These are phyloP conservation scores for Colletotrichum limetticola DNA, from an alignment of 2,329 filamentous ascomycete genomes.

Conservation along the genomic window DNA sequence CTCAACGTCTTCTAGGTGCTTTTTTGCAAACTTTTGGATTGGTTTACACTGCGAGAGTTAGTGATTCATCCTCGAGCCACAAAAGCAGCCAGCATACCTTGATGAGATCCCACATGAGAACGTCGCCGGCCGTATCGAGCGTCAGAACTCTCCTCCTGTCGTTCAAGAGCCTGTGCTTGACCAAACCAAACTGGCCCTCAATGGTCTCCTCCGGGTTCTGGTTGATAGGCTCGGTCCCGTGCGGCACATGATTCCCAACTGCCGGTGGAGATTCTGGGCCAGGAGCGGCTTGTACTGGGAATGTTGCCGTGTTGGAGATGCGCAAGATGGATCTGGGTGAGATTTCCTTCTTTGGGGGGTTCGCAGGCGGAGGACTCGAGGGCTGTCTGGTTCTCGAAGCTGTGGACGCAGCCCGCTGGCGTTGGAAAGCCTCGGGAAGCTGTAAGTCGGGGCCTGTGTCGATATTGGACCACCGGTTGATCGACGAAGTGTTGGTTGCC, in stretches of 20 bases:
- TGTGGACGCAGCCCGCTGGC: constrained; percentile 58
- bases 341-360: constrained; percentile 70
- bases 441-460: constrained; percentile 80
- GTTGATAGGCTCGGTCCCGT: constrained; percentile 67
- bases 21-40: constrained; percentile 92
- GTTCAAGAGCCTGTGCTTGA: constrained; percentile 93
- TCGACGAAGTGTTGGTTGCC: constrained; percentile 88
- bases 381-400: constrained; percentile 38
- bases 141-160: constrained; percentile 91
- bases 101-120: constrained; percentile 93
- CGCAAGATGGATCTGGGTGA: constrained; percentile 81
- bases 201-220: constrained; percentile 82
- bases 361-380: constrained; percentile 46
- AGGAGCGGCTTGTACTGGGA: constrained; percentile 68
- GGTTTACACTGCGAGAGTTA: constrained; percentile 75
- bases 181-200: constrained; percentile 92
- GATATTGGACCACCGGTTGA: constrained; percentile 91
- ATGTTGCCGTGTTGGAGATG: constrained; percentile 85
- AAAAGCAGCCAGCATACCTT: constrained; percentile 63
- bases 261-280: constrained; percentile 63
- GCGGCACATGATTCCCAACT: constrained; percentile 20
- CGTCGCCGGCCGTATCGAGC: constrained; percentile 93
- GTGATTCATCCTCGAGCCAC: neutral
- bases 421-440: constrained; percentile 65
- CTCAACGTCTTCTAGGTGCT: constrained; percentile 92